Percentiles rank a stretch among this genome's conserved stretches.
These are phyloP conservation scores for Schizophyllum amplum DNA, from an alignment of 1,284 basidiomycete species.

Conservation along the genomic window DNA sequence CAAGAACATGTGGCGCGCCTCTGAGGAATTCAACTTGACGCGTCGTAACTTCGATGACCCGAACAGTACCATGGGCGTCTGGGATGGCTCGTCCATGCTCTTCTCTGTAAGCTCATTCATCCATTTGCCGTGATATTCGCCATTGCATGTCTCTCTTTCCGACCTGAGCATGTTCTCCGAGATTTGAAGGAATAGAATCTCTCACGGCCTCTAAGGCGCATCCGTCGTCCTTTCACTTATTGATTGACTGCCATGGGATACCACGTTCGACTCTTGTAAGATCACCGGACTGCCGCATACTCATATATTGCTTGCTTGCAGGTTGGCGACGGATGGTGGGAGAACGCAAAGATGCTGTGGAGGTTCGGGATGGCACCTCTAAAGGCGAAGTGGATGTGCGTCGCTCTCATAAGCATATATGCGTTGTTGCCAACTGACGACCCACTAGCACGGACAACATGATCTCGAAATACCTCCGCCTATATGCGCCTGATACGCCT, in stretches of 20 bases:
- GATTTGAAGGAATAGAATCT: too few species aligned
- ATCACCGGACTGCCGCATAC: too few species aligned
- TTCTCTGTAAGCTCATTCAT: slow-evolving; percentile 55
- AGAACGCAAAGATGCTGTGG: slow-evolving; percentile 64
- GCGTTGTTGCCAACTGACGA: neutral
- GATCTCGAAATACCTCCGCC: slow-evolving; percentile 42
- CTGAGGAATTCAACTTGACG: slow-evolving; percentile 72
- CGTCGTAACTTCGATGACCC: slow-evolving; percentile 46
- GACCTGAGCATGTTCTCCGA: too few species aligned
- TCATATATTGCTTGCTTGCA: neutral
- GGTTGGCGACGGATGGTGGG: slow-evolving; percentile 57
- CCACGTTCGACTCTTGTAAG: too few species aligned
- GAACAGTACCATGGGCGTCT: slow-evolving; percentile 54
- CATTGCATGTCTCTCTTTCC: slow-evolving; percentile 10
- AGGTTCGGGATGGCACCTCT: slow-evolving; percentile 80
- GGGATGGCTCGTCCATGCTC: slow-evolving; percentile 77
- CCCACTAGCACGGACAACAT: slow-evolving; percentile 31
- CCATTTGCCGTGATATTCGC: slow-evolving; percentile 20
- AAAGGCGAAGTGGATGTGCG: slow-evolving; percentile 42
- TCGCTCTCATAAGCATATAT: too few species aligned
- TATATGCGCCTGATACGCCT: slow-evolving; percentile 56
- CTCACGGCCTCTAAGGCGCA: too few species aligned
- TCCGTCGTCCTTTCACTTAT: too few species aligned
- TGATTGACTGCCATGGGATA: too few species aligned
- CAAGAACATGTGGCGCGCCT: slow-evolving; percentile 76